phyloP scores from a whole-genome alignment of 495 filamentous ascomycete species.

The Sabuloglossum arenarium region DNA sequence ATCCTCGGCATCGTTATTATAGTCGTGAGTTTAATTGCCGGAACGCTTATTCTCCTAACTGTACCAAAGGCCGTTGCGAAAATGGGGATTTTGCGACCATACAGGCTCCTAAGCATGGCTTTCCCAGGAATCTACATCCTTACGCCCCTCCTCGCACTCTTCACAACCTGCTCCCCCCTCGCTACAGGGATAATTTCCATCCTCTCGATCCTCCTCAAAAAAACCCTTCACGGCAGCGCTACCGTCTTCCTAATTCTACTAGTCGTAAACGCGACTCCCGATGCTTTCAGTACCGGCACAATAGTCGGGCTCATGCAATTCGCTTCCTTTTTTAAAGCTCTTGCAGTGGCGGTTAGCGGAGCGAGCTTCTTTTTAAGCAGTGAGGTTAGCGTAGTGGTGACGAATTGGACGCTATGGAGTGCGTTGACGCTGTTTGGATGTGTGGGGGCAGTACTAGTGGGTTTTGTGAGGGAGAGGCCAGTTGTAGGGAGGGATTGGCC shows the following conservation, averaged over 20 bases:
- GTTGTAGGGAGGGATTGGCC: constrained; percentile 20
- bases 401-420: constrained; percentile 21
- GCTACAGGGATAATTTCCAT: constrained; percentile 16
- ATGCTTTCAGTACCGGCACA: constrained; percentile 22
- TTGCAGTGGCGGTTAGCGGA: constrained; percentile 24
- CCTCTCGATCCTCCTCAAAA: constrained; percentile 20
- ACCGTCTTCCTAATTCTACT: constrained; percentile 21
- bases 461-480: constrained; percentile 22
- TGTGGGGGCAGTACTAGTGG: constrained; percentile 19
- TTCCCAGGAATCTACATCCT: constrained; percentile 22
- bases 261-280: constrained; percentile 23
- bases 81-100: constrained; percentile 20
- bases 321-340: constrained; percentile 19
- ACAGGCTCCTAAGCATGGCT: constrained; percentile 17
- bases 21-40: constrained; percentile 17
- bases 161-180: constrained; percentile 8
- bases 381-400: constrained; percentile 17
- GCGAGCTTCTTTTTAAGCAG: constrained; percentile 21
- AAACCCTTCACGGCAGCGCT: constrained; percentile 17
- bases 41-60: constrained; percentile 14
- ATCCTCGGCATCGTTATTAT: constrained; percentile 20
- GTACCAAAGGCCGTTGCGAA: constrained; percentile 16
- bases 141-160: constrained; percentile 16
- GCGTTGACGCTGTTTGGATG: constrained; percentile 17
- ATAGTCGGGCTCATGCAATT: constrained; percentile 25